phyloP scores from a whole-genome alignment of 2,329 filamentous ascomycete species.

The Aspergillus unguis region DNA sequence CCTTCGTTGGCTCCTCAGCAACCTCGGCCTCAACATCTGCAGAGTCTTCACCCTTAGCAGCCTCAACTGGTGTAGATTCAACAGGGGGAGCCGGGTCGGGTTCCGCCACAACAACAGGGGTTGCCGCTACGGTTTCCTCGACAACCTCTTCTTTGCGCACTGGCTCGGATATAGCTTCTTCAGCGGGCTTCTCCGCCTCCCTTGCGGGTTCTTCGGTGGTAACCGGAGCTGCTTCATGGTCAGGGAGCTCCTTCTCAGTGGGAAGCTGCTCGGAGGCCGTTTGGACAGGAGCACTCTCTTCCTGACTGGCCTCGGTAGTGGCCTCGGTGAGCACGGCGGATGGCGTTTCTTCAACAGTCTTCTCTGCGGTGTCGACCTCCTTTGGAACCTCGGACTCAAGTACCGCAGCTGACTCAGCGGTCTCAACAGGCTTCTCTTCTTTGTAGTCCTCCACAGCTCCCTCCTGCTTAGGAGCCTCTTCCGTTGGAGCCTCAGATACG shows the following conservation, averaged over 20 bases:
- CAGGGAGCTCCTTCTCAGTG: not conserved
- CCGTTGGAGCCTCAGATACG: not conserved
- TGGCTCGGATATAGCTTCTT: not conserved
- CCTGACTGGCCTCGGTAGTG: constrained; percentile 11
- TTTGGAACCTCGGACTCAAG: not conserved
- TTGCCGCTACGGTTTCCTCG: not conserved
- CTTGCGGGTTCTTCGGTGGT: not conserved
- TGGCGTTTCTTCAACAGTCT: constrained; percentile 4
- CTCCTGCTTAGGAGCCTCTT: not conserved
- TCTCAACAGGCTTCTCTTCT: constrained; percentile 3
- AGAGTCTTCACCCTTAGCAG: not conserved
- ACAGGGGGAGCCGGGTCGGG: not conserved
- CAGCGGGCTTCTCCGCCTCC: not conserved
- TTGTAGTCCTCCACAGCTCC: constrained; percentile 3
- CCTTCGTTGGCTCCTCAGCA: not conserved
- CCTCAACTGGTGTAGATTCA: not conserved
- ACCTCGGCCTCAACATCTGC: not conserved
- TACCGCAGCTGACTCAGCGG: constrained; percentile 2
- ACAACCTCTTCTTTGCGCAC: not conserved
- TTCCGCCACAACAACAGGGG: not conserved
- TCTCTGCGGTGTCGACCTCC: constrained; percentile 3
- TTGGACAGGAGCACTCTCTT: constrained; percentile 8
- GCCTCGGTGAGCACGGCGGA: constrained; percentile 2
- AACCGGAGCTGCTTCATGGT: not conserved
- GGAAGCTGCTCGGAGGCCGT: not conserved